Conservation (phyloP, 1,284 basidiomycete species). For the Heterobasidion occidentale region DNA sequence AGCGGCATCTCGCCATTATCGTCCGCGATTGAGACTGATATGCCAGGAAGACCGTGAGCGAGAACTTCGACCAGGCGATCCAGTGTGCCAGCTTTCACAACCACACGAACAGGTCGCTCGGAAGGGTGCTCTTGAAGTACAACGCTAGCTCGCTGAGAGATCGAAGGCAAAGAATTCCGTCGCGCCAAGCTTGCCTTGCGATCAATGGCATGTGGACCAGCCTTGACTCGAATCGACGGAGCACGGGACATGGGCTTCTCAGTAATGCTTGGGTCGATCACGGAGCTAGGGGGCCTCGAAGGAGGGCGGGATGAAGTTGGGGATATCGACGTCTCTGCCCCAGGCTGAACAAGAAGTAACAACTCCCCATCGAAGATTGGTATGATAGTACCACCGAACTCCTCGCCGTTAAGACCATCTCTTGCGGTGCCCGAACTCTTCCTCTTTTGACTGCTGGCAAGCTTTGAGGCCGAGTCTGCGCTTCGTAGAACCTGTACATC, state of each 20-base stretch:
- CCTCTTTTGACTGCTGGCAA: slow-evolving; percentile 6
- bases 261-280: slow-evolving; percentile 27
- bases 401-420: slow-evolving; percentile 23
- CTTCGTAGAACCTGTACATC: slow-evolving; percentile 46
- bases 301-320: slow-evolving; percentile 52
- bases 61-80: slow-evolving; percentile 67
- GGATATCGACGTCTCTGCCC: slow-evolving; percentile 34
- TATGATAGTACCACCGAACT: slow-evolving; percentile 60
- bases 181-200: slow-evolving; percentile 67
- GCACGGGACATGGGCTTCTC: slow-evolving; percentile 44
- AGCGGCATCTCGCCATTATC: slow-evolving; percentile 78
- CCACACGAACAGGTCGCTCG: slow-evolving; percentile 62
- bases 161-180: slow-evolving; percentile 68
- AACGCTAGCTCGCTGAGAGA: slow-evolving; percentile 54
- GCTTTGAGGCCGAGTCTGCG: slow-evolving; percentile 20
- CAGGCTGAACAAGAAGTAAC: slow-evolving; percentile 54
- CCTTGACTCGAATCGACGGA: slow-evolving; percentile 70
- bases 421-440: slow-evolving; percentile 10
- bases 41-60: slow-evolving; percentile 67
- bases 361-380: slow-evolving; percentile 69
- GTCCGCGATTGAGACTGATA: slow-evolving; percentile 71
- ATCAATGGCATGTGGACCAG: slow-evolving; percentile 57
- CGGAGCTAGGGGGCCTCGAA: slow-evolving; percentile 58
- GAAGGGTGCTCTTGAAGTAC: slow-evolving; percentile 50
- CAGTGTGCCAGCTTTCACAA: slow-evolving; percentile 71